phyloP scores from a whole-genome alignment of 2,329 filamentous ascomycete species.

The Pestalotiopsis fici region DNA sequence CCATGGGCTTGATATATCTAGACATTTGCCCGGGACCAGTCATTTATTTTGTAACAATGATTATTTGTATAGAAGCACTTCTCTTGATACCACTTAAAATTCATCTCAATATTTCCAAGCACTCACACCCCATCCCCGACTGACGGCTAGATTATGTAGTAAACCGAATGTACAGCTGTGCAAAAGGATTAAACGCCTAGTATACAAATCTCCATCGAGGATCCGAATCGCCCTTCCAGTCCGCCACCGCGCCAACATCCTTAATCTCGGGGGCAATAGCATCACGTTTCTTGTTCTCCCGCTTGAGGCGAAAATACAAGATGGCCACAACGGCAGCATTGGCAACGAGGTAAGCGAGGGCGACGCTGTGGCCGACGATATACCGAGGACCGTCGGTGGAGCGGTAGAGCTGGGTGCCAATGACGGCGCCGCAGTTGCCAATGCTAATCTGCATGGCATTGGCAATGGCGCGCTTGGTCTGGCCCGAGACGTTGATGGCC shows the following conservation, averaged over 20 bases:
- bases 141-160: no score
- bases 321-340: slow-evolving; percentile 56
- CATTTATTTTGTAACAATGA: background rate
- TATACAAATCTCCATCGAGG: slow-evolving; percentile 67
- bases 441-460: slow-evolving; percentile 74
- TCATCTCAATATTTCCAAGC: no score
- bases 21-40: background rate
- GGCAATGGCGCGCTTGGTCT: slow-evolving; percentile 68
- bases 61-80: no score
- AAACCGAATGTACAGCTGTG: no score
- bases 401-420: slow-evolving; percentile 72
- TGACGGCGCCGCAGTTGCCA: slow-evolving; percentile 67
- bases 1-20: background rate
- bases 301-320: slow-evolving; percentile 55
- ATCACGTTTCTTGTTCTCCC: slow-evolving; percentile 58
- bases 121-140: no score
- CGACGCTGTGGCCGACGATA: slow-evolving; percentile 67
- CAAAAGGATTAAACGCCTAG: no score
- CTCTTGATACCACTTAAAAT: no score
- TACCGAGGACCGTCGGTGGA: slow-evolving; percentile 61
- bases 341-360: slow-evolving; percentile 61
- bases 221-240: slow-evolving; percentile 65
- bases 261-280: slow-evolving; percentile 41
- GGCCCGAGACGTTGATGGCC: slow-evolving; percentile 70
- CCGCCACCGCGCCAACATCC: slow-evolving; percentile 50